These are phyloP conservation scores for Geotrichum restrictum DNA, from an alignment of 1,139 yeast genomes.

Conservation along the genomic window DNA sequence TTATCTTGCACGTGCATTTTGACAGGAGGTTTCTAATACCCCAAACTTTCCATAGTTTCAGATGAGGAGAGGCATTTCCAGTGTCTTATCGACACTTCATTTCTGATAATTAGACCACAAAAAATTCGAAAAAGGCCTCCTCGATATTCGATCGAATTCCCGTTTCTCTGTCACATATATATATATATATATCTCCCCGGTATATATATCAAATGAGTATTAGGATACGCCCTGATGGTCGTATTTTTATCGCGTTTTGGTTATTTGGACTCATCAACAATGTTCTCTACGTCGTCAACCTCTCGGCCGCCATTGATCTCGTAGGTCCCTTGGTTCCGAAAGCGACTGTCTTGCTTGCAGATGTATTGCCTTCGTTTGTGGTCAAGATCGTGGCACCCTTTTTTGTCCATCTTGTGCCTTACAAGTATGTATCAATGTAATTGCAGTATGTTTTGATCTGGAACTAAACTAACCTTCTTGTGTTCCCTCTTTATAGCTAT, in stretches of 20 bases:
- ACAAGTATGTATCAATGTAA: constrained; percentile 37
- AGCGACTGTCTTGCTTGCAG: constrained; percentile 79
- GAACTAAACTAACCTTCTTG: not conserved
- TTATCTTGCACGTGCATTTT: too few relatives aligned
- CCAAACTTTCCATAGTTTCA: too few relatives aligned
- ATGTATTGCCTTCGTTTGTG: constrained; percentile 75
- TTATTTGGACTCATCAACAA: constrained; percentile 83
- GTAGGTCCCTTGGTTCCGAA: constrained; percentile 84
- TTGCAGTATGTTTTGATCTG: too few relatives aligned
- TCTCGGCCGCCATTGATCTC: constrained; percentile 87
- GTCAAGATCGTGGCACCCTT: constrained; percentile 76
- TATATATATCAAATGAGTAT: not conserved
- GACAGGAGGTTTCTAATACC: too few relatives aligned
- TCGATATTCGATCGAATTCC: too few relatives aligned
- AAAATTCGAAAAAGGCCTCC: too few relatives aligned
- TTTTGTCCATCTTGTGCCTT: constrained; percentile 63
- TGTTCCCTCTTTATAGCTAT: constrained; percentile 7
- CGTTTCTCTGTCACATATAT: too few relatives aligned
- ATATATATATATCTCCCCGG: too few relatives aligned
- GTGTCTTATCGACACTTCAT: too few relatives aligned
- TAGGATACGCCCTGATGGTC: constrained; percentile 1
- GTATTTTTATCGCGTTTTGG: constrained; percentile 52
- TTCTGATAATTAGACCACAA: too few relatives aligned
- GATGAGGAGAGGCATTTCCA: too few relatives aligned
- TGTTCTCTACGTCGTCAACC: constrained; percentile 81